Evolutionary conservation across 495 filamentous ascomycete genomes (phyloP).

Genomic region (Penicillium dipodomyicola): DNA sequence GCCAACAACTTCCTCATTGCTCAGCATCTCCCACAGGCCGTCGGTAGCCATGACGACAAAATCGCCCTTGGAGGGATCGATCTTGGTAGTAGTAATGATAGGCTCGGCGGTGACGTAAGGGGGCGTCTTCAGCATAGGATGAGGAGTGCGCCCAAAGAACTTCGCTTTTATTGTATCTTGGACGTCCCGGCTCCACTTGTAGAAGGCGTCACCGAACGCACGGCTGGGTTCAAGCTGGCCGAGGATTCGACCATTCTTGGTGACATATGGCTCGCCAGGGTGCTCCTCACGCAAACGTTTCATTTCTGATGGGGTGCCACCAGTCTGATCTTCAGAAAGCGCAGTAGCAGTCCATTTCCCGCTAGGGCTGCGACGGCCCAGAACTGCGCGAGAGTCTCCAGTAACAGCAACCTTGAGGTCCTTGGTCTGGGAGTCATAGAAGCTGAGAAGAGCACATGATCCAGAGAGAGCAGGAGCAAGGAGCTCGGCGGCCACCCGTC

Average conservation of each 20-base stretch:
- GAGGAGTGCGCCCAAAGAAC: conserved; percentile 80
- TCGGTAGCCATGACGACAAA: conserved; percentile 97
- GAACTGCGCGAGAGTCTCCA: conserved; percentile 89
- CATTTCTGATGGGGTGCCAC: conserved; percentile 77
- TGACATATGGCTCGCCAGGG: conserved; percentile 80
- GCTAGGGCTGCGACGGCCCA: conserved; percentile 71
- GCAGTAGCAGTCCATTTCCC: conserved; percentile 93
- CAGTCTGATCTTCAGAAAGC: conserved; percentile 90
- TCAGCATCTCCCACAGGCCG: conserved; percentile 98
- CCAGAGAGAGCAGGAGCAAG: conserved; percentile 92
- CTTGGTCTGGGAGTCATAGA: conserved; percentile 85
- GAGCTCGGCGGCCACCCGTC: conserved; percentile 80
- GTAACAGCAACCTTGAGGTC: conserved; percentile 88
- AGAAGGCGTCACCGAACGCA: conserved; percentile 92
- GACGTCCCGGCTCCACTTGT: conserved; percentile 89
- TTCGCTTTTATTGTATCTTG: conserved; percentile 74
- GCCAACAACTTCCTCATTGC: conserved; percentile 96
- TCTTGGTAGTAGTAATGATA: conserved; percentile 89
- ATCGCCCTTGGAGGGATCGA: conserved; percentile 85
- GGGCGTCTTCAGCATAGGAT: conserved; percentile 75
- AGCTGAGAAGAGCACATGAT: conserved; percentile 92
- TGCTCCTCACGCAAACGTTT: conserved; percentile 79
- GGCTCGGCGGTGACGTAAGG: conserved; percentile 98
- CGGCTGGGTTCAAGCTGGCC: conserved; percentile 88
- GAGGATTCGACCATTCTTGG: conserved; percentile 83